Conservation (phyloP, 192 early-diverging fungal genomes). For the Backusella mclennaniae region DNA sequence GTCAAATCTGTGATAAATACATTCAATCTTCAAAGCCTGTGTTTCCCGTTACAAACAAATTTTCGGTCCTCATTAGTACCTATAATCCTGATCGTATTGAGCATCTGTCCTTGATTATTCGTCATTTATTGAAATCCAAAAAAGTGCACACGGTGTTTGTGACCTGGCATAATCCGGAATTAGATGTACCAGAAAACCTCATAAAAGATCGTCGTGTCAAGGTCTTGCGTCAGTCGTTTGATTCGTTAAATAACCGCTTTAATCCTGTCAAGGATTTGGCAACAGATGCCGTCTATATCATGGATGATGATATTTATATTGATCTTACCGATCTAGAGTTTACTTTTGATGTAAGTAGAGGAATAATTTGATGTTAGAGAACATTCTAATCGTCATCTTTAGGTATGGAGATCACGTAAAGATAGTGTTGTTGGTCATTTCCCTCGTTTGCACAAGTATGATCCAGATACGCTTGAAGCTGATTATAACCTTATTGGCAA, state of each 20-base stretch:
- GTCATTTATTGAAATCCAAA: conserved; percentile 18
- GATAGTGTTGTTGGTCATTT: conserved; percentile 32
- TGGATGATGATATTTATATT: conserved; percentile 39
- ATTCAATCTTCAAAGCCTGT: neutral
- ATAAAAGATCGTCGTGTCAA: conserved; percentile 4
- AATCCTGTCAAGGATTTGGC: conserved; percentile 24
- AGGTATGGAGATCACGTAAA: conserved; percentile 26
- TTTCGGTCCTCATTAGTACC: conserved; percentile 28
- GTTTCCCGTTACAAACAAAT: conserved; percentile 19
- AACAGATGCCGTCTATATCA: conserved; percentile 31
- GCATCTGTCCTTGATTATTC: conserved; percentile 23
- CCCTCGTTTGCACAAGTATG: conserved; percentile 27
- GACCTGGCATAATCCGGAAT: conserved; percentile 41
- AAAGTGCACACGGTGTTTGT: conserved; percentile 29
- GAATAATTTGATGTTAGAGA: neutral
- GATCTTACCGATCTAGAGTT: conserved; percentile 28
- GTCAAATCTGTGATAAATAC: conserved; percentile 22
- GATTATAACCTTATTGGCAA: conserved; percentile 13
- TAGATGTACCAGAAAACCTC: conserved; percentile 21
- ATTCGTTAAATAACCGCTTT: conserved; percentile 41
- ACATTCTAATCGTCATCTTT: neutral
- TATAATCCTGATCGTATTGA: conserved; percentile 35
- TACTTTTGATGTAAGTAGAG: conserved; percentile 24
- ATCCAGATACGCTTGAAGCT: conserved; percentile 2
- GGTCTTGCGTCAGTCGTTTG: conserved; percentile 20